Conservation (phyloP, 78 protist species). For the Creolimax fragrantissima region DNA sequence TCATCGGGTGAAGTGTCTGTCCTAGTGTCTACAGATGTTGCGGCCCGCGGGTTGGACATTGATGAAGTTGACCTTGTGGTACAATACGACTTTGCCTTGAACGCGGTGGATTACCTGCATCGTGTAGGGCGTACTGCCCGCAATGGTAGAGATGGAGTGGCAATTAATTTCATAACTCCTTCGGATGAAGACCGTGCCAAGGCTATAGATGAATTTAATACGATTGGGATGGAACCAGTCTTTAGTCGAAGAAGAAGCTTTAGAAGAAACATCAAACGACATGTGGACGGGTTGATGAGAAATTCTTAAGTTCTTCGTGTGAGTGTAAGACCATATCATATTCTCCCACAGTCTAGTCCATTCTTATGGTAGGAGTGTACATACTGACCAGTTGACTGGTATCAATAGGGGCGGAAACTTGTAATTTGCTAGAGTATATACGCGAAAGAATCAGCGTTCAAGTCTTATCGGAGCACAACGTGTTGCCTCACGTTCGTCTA, state of each 20-base stretch:
- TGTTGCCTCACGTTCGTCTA: too few species aligned
- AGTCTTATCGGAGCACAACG: too few species aligned
- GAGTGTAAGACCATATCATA: too few species aligned
- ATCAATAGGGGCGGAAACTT: too few species aligned
- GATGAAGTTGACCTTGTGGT: constrained; percentile 57
- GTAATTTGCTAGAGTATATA: too few species aligned
- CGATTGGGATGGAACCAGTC: not conserved
- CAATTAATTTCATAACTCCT: not conserved
- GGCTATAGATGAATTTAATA: not conserved
- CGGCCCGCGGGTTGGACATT: constrained; percentile 75
- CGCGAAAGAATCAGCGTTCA: too few species aligned
- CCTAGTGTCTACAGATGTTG: constrained; percentile 67
- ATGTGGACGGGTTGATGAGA: not conserved
- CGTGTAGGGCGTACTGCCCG: constrained; percentile 79
- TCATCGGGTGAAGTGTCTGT: not conserved
- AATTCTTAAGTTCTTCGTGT: too few species aligned
- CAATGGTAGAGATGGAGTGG: constrained; percentile 16
- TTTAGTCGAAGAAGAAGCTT: not conserved
- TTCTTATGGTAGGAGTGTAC: too few species aligned
- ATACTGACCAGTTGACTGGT: too few species aligned
- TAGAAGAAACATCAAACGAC: not conserved
- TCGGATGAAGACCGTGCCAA: not conserved
- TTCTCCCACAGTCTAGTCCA: too few species aligned
- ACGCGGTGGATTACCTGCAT: constrained; percentile 63
- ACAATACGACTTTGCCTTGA: constrained; percentile 66